A percentile compares a stretch with the other conserved stretches of the same genome.
phyloP scores from a whole-genome alignment of 306 rosid genomes.

The Styphnolobium japonicum region DNA sequence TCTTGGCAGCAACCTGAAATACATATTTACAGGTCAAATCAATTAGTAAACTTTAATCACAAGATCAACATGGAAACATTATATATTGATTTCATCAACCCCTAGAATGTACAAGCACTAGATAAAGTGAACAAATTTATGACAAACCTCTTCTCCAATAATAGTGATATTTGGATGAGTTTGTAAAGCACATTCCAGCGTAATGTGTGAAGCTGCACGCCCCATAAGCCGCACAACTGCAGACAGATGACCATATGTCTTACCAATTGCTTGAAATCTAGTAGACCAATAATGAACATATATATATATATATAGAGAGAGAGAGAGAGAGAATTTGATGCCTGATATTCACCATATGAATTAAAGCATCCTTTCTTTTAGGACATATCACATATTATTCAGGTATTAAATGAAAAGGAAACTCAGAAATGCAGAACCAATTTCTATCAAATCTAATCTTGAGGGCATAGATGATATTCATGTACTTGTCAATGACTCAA shows the following conservation, averaged over 20 bases:
- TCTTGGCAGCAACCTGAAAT: constrained; percentile 91
- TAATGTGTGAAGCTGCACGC: constrained; percentile 99
- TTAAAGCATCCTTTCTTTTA: background rate
- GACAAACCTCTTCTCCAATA: constrained; percentile 93
- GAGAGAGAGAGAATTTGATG: background rate
- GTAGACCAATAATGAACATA: background rate
- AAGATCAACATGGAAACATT: constrained; percentile 1
- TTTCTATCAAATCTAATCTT: background rate
- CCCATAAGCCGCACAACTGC: constrained; percentile 99
- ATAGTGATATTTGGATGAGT: constrained; percentile 95
- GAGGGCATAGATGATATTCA: background rate
- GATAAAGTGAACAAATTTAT: background rate
- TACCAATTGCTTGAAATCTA: background rate
- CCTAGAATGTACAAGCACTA: background rate
- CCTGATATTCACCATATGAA: background rate
- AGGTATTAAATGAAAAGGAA: background rate
- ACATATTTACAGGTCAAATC: constrained; percentile 25
- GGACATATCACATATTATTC: background rate
- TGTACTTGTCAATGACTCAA: background rate
- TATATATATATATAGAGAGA: background rate
- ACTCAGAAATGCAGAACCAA: background rate
- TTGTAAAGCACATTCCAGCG: constrained; percentile 96
- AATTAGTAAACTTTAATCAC: constrained; percentile 1
- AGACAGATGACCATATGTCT: constrained; percentile 18
- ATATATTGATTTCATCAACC: background rate